Evolutionary conservation across 371 early-diverging fungal species (phyloP).

Genomic region (Saksenaea oblongispora): DNA sequence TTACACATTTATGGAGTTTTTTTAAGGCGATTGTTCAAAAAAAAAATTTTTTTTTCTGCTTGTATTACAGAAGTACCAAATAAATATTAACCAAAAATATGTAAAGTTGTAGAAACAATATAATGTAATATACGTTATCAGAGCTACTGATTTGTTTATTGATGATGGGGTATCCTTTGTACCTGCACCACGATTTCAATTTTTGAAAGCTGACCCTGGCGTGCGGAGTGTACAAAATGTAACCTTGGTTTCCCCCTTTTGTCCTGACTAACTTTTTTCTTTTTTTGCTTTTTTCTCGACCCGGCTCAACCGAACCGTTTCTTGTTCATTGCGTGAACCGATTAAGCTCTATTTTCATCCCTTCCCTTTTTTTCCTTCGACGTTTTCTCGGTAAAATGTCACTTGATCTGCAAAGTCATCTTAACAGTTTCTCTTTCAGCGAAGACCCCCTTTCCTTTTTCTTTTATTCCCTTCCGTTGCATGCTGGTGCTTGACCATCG

Average conservation of each 20-base stretch:
- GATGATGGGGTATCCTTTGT: background rate
- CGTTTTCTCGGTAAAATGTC: constrained; percentile 6
- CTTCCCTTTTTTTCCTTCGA: constrained; percentile 2
- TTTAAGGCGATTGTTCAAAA: too few relatives aligned
- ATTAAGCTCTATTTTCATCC: background rate
- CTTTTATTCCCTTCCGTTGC: background rate
- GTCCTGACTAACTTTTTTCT: background rate
- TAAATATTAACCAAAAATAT: too few relatives aligned
- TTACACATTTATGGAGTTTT: too few relatives aligned
- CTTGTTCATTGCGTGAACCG: background rate
- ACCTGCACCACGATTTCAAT: background rate
- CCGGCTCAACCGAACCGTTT: constrained; percentile 1
- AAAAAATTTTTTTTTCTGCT: too few relatives aligned
- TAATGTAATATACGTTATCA: too few relatives aligned
- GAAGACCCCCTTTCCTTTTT: background rate
- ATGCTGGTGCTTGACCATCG: constrained; percentile 6
- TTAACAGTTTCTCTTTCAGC: background rate
- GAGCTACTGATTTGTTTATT: background rate
- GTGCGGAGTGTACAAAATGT: background rate
- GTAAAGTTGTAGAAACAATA: too few relatives aligned
- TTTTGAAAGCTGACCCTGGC: background rate
- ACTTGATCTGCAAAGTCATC: background rate
- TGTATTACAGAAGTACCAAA: too few relatives aligned
- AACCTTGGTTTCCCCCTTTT: background rate
- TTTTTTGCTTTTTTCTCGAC: constrained; percentile 1